phyloP scores from a whole-genome alignment of 2,329 filamentous ascomycete species.

The Zopfia rhizophila region DNA sequence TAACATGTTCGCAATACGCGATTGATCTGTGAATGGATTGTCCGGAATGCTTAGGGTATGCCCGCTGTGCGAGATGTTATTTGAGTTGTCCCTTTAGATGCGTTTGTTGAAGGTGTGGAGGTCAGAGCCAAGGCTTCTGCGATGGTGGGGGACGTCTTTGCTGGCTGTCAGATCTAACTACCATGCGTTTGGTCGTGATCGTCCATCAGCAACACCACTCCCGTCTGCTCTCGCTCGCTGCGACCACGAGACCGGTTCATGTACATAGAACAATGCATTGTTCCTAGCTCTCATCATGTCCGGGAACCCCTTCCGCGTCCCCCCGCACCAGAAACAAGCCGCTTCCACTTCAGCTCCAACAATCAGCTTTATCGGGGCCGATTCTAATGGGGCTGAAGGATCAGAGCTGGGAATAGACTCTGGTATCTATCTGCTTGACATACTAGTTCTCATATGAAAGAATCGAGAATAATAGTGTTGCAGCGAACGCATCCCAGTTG shows the following conservation, averaged over 20 bases:
- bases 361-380: slow-evolving; percentile 37
- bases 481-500: slow-evolving; percentile 38
- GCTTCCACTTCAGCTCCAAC: slow-evolving; percentile 30
- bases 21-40: too few relatives aligned
- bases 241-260: slow-evolving; percentile 31
- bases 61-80: too few relatives aligned
- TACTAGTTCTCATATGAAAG: slow-evolving; percentile 28
- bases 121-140: slow-evolving; percentile 17
- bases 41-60: too few relatives aligned
- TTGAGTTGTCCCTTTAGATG: too few relatives aligned
- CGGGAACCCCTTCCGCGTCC: slow-evolving; percentile 53
- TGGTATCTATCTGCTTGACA: slow-evolving; percentile 43
- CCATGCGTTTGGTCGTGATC: slow-evolving; percentile 19
- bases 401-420: slow-evolving; percentile 32
- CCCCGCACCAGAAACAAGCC: slow-evolving; percentile 36
- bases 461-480: slow-evolving; percentile 46
- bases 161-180: slow-evolving; percentile 23
- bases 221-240: slow-evolving; percentile 4
- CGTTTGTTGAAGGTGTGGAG: slow-evolving; percentile 12
- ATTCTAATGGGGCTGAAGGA: slow-evolving; percentile 35
- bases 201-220: slow-evolving; percentile 33
- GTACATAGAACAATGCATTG: slow-evolving; percentile 54
- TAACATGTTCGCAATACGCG: too few relatives aligned
- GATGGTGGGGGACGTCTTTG: slow-evolving; percentile 21
- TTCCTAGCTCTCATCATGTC: slow-evolving; percentile 50